Base-by-base conservation (phyloP, 495 filamentous ascomycete genomes). In the Penicillium bialowiezense region DNA sequence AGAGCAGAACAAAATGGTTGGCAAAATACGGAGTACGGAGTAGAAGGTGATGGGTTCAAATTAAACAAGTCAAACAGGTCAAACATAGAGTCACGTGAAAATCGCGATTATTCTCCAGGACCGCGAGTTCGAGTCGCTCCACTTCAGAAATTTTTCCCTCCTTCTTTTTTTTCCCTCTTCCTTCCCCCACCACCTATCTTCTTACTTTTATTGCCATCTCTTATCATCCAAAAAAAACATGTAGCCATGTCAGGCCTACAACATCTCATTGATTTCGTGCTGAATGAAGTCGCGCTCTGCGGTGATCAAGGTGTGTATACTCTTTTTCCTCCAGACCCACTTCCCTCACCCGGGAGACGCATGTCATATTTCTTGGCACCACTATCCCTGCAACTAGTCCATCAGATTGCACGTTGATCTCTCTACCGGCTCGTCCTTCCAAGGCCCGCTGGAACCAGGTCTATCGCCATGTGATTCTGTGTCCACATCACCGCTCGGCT, bases 261-360 rank as follows among this genome's bases (percentile, higher is more conserved):
- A 64, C 81, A 81, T 48, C 68, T 93, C 65, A 82, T 91, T 39
- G 78, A 86, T 54, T 83, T 80, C 59, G 67, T 91, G 39, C 68
- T 92, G 37, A 76, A 78, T 15, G 85, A 88, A 72, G 85, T 92
- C 61, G 86, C 87, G 29, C 71, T 85, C 34, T 72, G 71, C 43
- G 88, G 88, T 24, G 77, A 79, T 50, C 74, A 79, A 72, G 88
- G 88, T 91, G 66, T 69, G 87, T 79, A 41, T 54, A 55, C 52
- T 45, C 43, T 45, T 52, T 40, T 44, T 6, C 14, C 5, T 42
- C 31, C 54, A 58, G 62, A 58, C 61, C 61, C 59, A 58, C 59
- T 57, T 52, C 32, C 46, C 21, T 44, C 41, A 51, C 41, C 40
- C 15, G 20, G 42, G 42, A 40, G 50, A 55, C 40, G 31, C 45